phyloP scores from a whole-genome alignment of 2,329 filamentous ascomycete genomes.

The Aspergillus brunneoviolaceus region DNA sequence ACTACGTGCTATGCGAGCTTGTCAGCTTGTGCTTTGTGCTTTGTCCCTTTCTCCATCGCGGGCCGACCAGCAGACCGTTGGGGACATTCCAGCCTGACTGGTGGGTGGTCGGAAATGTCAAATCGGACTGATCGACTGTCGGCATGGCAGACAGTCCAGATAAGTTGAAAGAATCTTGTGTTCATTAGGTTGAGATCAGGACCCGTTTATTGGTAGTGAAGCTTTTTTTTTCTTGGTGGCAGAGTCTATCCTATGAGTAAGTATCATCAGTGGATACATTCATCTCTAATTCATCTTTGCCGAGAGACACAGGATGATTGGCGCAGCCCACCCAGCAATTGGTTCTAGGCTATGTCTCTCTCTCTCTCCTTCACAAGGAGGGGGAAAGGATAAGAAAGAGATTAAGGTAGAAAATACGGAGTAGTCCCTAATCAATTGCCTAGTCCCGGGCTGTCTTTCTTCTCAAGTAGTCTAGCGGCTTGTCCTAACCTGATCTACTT shows the following conservation, averaged over 20 bases:
- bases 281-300: background rate
- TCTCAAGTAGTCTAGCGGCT: conserved; percentile 1
- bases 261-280: background rate
- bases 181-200: background rate
- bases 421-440: too few relatives aligned
- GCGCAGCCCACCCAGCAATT: too few relatives aligned
- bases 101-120: background rate
- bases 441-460: background rate
- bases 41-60: background rate
- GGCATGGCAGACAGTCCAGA: background rate
- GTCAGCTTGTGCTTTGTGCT: background rate
- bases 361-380: background rate
- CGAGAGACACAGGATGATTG: too few relatives aligned
- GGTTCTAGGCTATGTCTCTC: too few relatives aligned
- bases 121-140: conserved; percentile 6
- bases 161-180: background rate
- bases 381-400: too few relatives aligned
- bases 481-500: background rate
- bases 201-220: background rate
- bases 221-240: background rate
- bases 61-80: background rate
- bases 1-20: background rate
- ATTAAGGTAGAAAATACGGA: too few relatives aligned
- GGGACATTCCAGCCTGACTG: background rate
- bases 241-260: too few relatives aligned